Percentiles rank a stretch among this genome's conserved stretches.
phyloP scores from a whole-genome alignment of 306 rosid genomes.

The Lathyrus tuberosus region DNA sequence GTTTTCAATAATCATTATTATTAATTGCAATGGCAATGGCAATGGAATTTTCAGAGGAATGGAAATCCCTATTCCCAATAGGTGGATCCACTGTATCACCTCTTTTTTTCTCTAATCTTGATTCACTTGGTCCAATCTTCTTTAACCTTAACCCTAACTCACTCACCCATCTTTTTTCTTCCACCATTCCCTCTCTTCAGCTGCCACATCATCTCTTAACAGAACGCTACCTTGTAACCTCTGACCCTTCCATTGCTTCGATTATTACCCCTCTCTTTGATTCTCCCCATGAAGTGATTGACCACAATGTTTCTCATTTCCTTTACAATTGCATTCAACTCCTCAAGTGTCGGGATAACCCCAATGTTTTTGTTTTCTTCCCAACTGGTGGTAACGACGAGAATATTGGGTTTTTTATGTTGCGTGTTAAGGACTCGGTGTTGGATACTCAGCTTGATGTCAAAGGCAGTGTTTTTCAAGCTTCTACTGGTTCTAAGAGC shows the following conservation, averaged over 20 bases:
- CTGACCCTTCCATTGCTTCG: conserved; percentile 54
- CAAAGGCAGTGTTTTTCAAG: conserved; percentile 37
- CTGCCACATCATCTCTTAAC: conserved; percentile 46
- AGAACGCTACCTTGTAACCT: conserved; percentile 46
- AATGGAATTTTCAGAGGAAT: conserved; percentile 47
- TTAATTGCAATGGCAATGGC: conserved; percentile 19
- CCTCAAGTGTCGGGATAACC: conserved; percentile 44
- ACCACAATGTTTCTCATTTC: conserved; percentile 37
- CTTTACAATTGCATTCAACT: conserved; percentile 50
- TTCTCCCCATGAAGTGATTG: conserved; percentile 14
- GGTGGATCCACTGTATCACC: conserved; percentile 45
- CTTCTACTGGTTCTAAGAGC: conserved; percentile 27
- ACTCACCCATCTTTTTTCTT: conserved; percentile 44
- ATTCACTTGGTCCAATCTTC: conserved; percentile 58
- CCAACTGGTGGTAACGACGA: conserved; percentile 61
- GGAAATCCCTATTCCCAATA: conserved; percentile 65
- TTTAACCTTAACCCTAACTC: conserved; percentile 58
- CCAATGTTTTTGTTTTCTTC: conserved; percentile 49
- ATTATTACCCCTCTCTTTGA: conserved; percentile 43
- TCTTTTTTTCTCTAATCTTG: conserved; percentile 25
- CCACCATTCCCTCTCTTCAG: conserved; percentile 46
- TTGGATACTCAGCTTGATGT: conserved; percentile 28
- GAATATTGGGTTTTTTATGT: conserved; percentile 50
- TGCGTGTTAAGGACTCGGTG: conserved; percentile 26
- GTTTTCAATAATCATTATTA: neutral